Conservation (phyloP, 2,329 filamentous ascomycete genomes). For the Spiromastix sp. region DNA sequence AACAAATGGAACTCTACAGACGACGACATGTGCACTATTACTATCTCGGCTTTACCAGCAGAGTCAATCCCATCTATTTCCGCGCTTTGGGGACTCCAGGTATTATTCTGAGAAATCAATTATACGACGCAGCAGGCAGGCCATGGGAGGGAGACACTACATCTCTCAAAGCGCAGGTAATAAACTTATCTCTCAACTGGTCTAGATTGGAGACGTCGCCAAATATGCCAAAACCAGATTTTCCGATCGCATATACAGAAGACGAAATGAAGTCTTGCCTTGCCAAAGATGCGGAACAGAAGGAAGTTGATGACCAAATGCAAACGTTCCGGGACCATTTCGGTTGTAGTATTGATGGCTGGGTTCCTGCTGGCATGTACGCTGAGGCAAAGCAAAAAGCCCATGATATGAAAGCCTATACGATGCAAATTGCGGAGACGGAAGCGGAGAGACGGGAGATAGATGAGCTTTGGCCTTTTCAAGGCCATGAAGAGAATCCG, state of each 20-base stretch:
- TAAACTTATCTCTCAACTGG: conserved; percentile 6
- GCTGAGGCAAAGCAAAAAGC: conserved; percentile 5
- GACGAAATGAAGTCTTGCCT: not conserved
- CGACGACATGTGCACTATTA: conserved; percentile 1
- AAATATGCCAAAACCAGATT: not conserved
- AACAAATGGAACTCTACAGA: not conserved
- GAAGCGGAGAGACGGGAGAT: conserved; percentile 7
- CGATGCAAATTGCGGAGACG: conserved; percentile 6
- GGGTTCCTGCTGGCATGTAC: conserved; percentile 6
- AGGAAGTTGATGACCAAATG: conserved; percentile 7
- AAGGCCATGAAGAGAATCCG: conserved; percentile 5
- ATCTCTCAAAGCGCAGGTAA: conserved; percentile 8
- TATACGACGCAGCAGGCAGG: conserved; percentile 6
- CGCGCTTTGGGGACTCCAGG: not conserved
- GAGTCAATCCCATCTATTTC: not conserved
- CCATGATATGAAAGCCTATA: conserved; percentile 4
- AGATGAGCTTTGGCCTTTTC: conserved; percentile 8
- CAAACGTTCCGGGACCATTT: conserved; percentile 2
- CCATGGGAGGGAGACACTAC: conserved; percentile 12
- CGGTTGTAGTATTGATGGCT: conserved; percentile 7
- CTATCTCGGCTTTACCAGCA: conserved; percentile 2
- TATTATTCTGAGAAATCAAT: conserved; percentile 2
- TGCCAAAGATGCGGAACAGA: conserved; percentile 2
- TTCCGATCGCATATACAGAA: conserved; percentile 7
- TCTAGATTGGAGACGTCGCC: not conserved